Evolutionary conservation across 106 monocot genomes (phyloP).

Genomic region (Allium cepa): DNA sequence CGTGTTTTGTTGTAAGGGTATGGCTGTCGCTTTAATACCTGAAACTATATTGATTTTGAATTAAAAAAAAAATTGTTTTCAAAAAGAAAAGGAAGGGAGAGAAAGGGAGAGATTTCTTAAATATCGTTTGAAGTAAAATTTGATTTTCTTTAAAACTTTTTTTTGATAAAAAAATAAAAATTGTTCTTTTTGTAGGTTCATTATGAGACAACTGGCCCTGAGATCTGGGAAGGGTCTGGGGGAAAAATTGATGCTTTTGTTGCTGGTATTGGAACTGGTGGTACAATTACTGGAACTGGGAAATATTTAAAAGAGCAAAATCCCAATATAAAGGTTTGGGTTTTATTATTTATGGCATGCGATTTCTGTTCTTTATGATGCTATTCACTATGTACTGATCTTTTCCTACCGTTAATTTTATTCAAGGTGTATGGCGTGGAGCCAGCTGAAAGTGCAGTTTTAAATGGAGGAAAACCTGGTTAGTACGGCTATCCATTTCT

Average conservation of each 20-base stretch:
- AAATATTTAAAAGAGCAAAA: conserved; percentile 66
- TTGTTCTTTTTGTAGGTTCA: conserved; percentile 32
- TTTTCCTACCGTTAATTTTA: neutral
- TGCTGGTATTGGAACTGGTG: conserved; percentile 38
- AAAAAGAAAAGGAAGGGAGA: too few relatives aligned
- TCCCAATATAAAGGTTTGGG: conserved; percentile 42
- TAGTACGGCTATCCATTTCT: neutral
- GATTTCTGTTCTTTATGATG: too few relatives aligned
- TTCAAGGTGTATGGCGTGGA: conserved; percentile 54
- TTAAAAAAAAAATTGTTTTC: too few relatives aligned
- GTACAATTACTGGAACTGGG: conserved; percentile 56
- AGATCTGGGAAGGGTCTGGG: conserved; percentile 49
- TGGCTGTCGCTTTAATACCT: too few relatives aligned
- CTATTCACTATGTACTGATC: neutral
- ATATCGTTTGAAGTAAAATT: too few relatives aligned
- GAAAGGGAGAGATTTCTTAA: too few relatives aligned
- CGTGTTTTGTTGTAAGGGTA: too few relatives aligned
- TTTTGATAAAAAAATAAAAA: too few relatives aligned
- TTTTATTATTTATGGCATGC: neutral
- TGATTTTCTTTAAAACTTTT: too few relatives aligned
- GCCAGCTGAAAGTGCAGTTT: conserved; percentile 55
- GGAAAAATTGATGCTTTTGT: conserved; percentile 52
- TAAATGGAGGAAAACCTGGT: conserved; percentile 43
- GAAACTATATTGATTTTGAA: too few relatives aligned
- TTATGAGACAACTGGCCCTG: conserved; percentile 66